Evolutionary conservation across 1,284 basidiomycete species (phyloP).

Genomic region (Heterobasidion irregulare): DNA sequence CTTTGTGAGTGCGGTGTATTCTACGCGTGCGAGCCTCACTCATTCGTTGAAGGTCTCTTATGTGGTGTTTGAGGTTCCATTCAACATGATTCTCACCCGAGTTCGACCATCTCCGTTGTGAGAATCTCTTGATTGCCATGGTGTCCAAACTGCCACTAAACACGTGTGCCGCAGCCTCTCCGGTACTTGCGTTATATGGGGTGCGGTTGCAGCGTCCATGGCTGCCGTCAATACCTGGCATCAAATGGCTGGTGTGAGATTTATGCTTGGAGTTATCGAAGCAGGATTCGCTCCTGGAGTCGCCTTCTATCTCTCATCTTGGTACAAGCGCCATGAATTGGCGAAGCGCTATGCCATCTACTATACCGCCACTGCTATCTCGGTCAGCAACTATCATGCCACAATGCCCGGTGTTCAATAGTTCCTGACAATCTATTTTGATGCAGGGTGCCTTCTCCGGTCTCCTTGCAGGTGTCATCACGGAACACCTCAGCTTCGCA

Average conservation of each 20-base stretch:
- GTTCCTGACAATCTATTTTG: not conserved
- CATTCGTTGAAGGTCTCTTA: not conserved
- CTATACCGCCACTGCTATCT: conserved; percentile 14
- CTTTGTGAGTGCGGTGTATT: conserved; percentile 15
- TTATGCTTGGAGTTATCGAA: conserved; percentile 25
- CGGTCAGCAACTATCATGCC: not conserved
- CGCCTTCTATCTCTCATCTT: conserved; percentile 14
- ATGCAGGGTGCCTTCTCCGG: conserved; percentile 23
- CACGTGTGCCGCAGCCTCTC: conserved; percentile 9
- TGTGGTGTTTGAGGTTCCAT: not conserved
- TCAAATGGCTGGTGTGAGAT: conserved; percentile 16
- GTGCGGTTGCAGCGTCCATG: conserved; percentile 15
- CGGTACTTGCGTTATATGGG: conserved; percentile 13
- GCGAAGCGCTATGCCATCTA: conserved; percentile 17
- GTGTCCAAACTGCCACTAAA: not conserved
- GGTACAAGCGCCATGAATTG: conserved; percentile 17
- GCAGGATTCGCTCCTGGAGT: conserved; percentile 16
- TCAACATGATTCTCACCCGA: conserved; percentile 1
- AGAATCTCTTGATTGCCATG: not conserved
- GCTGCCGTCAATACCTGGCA: conserved; percentile 13
- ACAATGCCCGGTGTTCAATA: not conserved
- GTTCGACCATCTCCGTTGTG: conserved; percentile 1
- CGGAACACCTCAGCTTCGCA: not conserved
- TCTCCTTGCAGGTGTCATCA: conserved; percentile 14
- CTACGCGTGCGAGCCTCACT: not conserved